Percentiles rank a stretch among this genome's conserved stretches.
Evolutionary conservation across 345 rosid species (phyloP).

Genomic region (Salix koriyanagi): DNA sequence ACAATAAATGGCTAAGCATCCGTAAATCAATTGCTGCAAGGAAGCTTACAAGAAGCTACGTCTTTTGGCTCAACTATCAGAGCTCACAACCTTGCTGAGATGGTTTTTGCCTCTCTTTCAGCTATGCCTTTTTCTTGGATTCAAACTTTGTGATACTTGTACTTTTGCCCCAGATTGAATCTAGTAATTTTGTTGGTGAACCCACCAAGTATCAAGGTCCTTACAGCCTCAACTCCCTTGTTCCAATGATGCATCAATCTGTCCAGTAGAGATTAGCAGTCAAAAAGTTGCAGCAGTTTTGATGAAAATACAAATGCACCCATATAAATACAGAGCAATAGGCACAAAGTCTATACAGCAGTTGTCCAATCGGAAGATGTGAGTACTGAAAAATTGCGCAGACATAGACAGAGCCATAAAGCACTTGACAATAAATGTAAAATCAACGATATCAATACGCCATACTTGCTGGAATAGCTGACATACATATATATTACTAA

Average conservation of each 20-base stretch:
- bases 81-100: neutral
- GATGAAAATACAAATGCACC: neutral
- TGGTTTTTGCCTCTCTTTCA: neutral
- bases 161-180: constrained; percentile 75
- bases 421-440: neutral
- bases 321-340: neutral
- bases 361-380: neutral
- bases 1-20: neutral
- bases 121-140: neutral
- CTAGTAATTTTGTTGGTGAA: constrained; percentile 52
- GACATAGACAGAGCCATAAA: neutral
- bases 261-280: constrained; percentile 10
- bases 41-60: neutral
- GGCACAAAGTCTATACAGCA: neutral
- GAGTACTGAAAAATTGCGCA: neutral
- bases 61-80: neutral
- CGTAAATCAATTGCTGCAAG: neutral
- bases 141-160: constrained; percentile 60
- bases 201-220: constrained; percentile 53
- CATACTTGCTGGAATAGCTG: neutral
- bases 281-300: neutral
- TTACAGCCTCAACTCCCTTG: constrained; percentile 71
- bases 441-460: neutral
- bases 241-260: constrained; percentile 62
- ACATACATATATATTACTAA: neutral